Evolutionary conservation across 768 basidiomycete species (phyloP).

Genomic region (Pleurotus platypus): DNA sequence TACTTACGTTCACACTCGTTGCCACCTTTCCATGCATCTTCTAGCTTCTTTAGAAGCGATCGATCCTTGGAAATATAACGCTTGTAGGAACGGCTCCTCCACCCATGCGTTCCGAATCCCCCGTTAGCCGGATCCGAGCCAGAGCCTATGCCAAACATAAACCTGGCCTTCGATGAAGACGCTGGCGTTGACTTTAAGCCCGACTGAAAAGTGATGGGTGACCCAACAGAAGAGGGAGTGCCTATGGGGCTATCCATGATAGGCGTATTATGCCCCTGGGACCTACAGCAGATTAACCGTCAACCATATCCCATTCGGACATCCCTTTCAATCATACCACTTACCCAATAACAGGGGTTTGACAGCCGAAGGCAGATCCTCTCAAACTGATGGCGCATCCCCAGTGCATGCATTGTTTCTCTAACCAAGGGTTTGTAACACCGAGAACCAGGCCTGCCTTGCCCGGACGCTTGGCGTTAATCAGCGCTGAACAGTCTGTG

Average conservation of each 20-base stretch:
- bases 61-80: constrained; percentile 86
- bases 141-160: constrained; percentile 10
- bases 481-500: constrained; percentile 67
- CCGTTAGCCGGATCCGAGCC: background rate
- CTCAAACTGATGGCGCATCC: constrained; percentile 79
- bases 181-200: background rate
- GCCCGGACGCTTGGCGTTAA: constrained; percentile 74
- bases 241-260: background rate
- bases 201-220: background rate
- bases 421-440: constrained; percentile 87
- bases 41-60: constrained; percentile 65
- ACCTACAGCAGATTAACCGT: background rate
- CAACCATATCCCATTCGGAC: background rate
- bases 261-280: background rate
- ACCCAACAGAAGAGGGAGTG: background rate
- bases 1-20: constrained; percentile 27
- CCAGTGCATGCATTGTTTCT: constrained; percentile 79
- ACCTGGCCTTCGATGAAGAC: constrained; percentile 18
- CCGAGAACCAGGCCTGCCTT: constrained; percentile 75
- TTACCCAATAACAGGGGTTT: constrained; percentile 5
- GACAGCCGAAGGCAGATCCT: constrained; percentile 24
- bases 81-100: constrained; percentile 77
- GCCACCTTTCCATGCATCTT: constrained; percentile 51
- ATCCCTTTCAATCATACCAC: background rate
- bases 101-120: constrained; percentile 35